Conservation (phyloP, 306 rosid genomes). For the Dicorynia guianensis region DNA sequence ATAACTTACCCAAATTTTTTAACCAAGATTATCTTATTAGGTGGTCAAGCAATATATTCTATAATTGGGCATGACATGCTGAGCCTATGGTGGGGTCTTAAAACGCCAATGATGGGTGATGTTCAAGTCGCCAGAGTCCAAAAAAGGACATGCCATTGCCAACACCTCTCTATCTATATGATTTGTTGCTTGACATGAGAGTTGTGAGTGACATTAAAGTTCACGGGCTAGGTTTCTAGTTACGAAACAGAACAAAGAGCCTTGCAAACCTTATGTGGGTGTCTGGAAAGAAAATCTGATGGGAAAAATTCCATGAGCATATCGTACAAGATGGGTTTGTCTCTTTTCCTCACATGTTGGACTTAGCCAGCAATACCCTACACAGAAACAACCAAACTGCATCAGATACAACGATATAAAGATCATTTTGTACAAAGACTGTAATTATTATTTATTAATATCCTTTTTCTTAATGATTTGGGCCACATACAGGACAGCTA, state of each 20-base stretch:
- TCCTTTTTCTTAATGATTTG: not conserved
- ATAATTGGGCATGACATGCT: conserved; percentile 26
- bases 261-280: conserved; percentile 28
- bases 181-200: conserved; percentile 54
- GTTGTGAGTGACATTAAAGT: conserved; percentile 55
- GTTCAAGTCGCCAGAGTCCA: conserved; percentile 44
- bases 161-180: conserved; percentile 1
- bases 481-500: conserved; percentile 44
- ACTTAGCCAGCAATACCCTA: conserved; percentile 48
- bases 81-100: conserved; percentile 38
- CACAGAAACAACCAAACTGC: conserved; percentile 54
- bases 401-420: conserved; percentile 39
- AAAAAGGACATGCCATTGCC: conserved; percentile 35
- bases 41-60: conserved; percentile 22
- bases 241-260: conserved; percentile 46
- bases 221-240: conserved; percentile 65
- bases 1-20: too few relatives aligned
- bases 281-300: conserved; percentile 19
- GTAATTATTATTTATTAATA: not conserved
- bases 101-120: conserved; percentile 38
- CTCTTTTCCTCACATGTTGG: conserved; percentile 84
- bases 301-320: conserved; percentile 44
- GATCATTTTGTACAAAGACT: conserved; percentile 31
- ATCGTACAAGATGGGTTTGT: conserved; percentile 58
- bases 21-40: conserved; percentile 21